phyloP scores from a whole-genome alignment of 2,329 filamentous ascomycete species.

The Aaosphaeria arxii region DNA sequence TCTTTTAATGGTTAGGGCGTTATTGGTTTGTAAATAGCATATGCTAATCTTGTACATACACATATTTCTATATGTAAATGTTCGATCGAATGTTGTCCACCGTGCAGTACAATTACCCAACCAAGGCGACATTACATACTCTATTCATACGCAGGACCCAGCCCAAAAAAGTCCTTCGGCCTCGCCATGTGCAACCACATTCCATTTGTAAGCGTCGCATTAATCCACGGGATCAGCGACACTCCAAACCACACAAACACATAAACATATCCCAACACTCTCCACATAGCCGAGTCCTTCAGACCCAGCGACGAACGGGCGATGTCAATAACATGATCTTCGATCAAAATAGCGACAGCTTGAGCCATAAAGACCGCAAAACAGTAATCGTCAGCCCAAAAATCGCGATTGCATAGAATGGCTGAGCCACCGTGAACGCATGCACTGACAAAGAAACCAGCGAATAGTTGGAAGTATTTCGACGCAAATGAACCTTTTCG shows the following conservation, averaged over 20 bases:
- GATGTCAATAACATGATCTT: constrained; percentile 25
- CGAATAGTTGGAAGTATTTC: constrained; percentile 28
- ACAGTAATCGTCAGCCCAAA: constrained; percentile 14
- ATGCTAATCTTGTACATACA: too few species aligned
- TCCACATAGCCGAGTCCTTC: constrained; percentile 12
- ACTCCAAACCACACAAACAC: constrained; percentile 15
- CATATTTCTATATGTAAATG: too few species aligned
- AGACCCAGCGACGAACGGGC: constrained; percentile 15
- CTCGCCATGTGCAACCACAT: too few species aligned
- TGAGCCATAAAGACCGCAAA: constrained; percentile 19
- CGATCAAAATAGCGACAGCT: constrained; percentile 22
- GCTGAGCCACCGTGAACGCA: constrained; percentile 15
- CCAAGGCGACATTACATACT: too few species aligned
- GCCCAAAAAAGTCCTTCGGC: too few species aligned
- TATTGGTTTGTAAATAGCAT: too few species aligned
- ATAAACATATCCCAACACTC: constrained; percentile 19
- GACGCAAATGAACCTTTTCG: constrained; percentile 24
- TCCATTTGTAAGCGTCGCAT: too few species aligned
- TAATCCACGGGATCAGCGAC: constrained; percentile 6
- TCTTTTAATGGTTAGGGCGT: too few species aligned
- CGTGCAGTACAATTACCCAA: too few species aligned
- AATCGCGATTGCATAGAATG: constrained; percentile 11
- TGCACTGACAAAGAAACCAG: constrained; percentile 16
- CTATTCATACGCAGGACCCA: too few species aligned
- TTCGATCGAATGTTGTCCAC: too few species aligned